Conservation (phyloP, 352 stramenopile genomes). For the Pythium myriotylum region DNA sequence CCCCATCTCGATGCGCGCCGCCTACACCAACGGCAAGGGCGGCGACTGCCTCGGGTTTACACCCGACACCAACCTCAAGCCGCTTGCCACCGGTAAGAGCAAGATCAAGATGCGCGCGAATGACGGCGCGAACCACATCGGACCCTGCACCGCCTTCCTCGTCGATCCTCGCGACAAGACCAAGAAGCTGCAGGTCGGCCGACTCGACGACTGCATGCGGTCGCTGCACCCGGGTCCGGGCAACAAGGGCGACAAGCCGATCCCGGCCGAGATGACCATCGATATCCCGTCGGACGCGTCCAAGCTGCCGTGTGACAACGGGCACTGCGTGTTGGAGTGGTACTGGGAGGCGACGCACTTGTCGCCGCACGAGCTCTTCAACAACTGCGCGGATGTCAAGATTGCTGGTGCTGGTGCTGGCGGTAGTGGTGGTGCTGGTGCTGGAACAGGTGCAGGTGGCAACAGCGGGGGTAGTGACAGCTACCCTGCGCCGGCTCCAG, state of each 20-base stretch:
- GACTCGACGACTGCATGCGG: too few relatives aligned
- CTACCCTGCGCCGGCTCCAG: neutral
- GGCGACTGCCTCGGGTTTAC: too few relatives aligned
- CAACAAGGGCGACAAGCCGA: constrained; percentile 22
- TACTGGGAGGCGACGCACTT: constrained; percentile 30
- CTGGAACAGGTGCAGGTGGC: neutral
- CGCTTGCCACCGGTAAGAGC: too few relatives aligned
- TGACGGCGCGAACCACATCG: too few relatives aligned
- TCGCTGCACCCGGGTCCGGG: constrained; percentile 20
- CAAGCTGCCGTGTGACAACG: constrained; percentile 29
- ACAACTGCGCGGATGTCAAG: constrained; percentile 32
- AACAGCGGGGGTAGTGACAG: too few relatives aligned
- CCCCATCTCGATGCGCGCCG: too few relatives aligned
- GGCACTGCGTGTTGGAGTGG: constrained; percentile 29
- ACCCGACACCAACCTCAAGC: too few relatives aligned
- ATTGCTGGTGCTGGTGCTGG: constrained; percentile 7
- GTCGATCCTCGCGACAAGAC: too few relatives aligned
- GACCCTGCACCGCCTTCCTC: too few relatives aligned
- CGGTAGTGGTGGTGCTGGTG: constrained; percentile 3
- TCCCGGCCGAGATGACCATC: constrained; percentile 29
- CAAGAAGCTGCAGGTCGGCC: too few relatives aligned
- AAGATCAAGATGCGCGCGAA: too few relatives aligned
- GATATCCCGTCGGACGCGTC: constrained; percentile 15
- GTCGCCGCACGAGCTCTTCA: constrained; percentile 24
- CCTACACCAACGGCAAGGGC: too few relatives aligned